Evolutionary conservation across 1,139 yeast species (phyloP), one percentile per base, ranked within the genome.

Genomic region (Taphrina confusa): DNA sequence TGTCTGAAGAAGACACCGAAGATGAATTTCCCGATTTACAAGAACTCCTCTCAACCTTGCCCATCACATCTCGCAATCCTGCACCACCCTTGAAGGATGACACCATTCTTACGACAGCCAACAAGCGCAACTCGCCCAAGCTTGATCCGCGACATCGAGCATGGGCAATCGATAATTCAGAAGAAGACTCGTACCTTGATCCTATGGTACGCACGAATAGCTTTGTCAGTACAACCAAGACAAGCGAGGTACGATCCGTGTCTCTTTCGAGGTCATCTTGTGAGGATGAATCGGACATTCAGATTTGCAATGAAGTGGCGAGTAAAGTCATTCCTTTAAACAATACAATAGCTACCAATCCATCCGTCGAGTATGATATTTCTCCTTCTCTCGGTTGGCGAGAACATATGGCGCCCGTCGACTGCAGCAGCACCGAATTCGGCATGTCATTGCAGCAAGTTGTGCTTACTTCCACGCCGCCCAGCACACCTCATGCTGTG

Each of bases 1-100:
- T 25, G n/a, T 37, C 42, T 6, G 49, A 44, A 12, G 49, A 44
- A 20, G 49, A 44, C 3, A 31, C n/a, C 36, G 49, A 44, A 6
- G 14, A 23, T 9, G n/a, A 9, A 12, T 44, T 44, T 12, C 49
- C 49, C 4, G 49, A 44, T 25, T 11, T 44, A 18, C 23, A 23
- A 28, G 49, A 44, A 27, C 18, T 44, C 12, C 33, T 44, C 5
- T 6, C 23, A n/a, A 28, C n/a, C 4, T n/a, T 44, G 4, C 49
- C 49, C 4, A 18, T 25, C n/a, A 37, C 18, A 37, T 2, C 39
- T 34, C n/a, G 1, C 4, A 2, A 12, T 9, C 18, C 39, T n/a
- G 14, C 11, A n/a, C 16, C 6, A 2, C n/a, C 20, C 16, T 16
- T 8, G 2, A 2, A n/a, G 20, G 16, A n/a, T 4, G 39, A 6